A percentile compares a stretch with the other conserved stretches of the same genome.
phyloP scores from a whole-genome alignment of 176 grass and related monocot species.

The Poa pratensis region DNA sequence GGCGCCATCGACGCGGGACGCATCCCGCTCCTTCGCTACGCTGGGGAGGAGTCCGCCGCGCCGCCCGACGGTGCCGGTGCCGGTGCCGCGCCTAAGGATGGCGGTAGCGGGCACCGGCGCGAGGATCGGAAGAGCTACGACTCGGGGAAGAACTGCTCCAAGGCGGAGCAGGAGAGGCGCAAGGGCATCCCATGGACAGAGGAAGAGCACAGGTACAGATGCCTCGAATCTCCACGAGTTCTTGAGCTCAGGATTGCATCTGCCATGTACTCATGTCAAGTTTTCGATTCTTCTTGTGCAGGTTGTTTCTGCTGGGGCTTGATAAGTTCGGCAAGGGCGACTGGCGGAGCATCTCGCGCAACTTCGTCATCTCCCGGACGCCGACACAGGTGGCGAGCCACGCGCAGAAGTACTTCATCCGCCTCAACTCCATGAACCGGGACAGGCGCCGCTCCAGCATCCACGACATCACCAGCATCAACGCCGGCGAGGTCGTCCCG shows the following conservation, averaged over 20 bases:
- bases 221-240: neutral
- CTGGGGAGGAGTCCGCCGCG: slow-evolving; percentile 50
- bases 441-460: slow-evolving; percentile 94
- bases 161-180: slow-evolving; percentile 88
- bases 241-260: neutral
- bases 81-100: slow-evolving; percentile 16
- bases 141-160: slow-evolving; percentile 72
- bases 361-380: slow-evolving; percentile 91
- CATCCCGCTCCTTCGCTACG: slow-evolving; percentile 67
- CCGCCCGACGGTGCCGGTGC: slow-evolving; percentile 9
- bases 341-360: slow-evolving; percentile 98
- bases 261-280: neutral
- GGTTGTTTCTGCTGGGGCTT: slow-evolving; percentile 86
- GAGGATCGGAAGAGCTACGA: slow-evolving; percentile 55
- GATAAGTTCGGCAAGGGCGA: slow-evolving; percentile 98
- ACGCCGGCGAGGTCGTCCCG: slow-evolving; percentile 49
- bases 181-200: slow-evolving; percentile 99
- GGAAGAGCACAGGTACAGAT: slow-evolving; percentile 86
- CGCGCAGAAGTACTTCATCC: slow-evolving; percentile 98
- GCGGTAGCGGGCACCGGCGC: slow-evolving; percentile 39
- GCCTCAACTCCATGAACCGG: slow-evolving; percentile 88
- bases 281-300: slow-evolving; percentile 10
- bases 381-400: slow-evolving; percentile 98
- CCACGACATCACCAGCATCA: slow-evolving; percentile 92
- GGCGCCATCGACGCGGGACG: slow-evolving; percentile 80